phyloP scores from a whole-genome alignment of 1,284 basidiomycete genomes.

The Mycosarcoma mackinlayi region DNA sequence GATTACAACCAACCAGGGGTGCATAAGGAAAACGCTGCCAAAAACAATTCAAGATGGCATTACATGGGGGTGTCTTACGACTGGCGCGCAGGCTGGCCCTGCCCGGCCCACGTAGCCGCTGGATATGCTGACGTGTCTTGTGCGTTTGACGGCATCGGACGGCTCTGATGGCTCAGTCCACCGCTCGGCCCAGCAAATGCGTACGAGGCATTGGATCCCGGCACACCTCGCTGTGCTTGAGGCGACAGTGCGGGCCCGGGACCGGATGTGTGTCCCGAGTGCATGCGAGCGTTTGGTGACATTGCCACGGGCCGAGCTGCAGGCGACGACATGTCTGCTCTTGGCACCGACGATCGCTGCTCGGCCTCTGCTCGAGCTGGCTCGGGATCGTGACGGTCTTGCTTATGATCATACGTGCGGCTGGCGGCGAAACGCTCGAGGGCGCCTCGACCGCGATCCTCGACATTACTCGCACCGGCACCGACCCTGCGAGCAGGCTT shows the following conservation, averaged over 20 bases:
- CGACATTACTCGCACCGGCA: slow-evolving; percentile 5
- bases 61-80: background rate
- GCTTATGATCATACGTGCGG: slow-evolving; percentile 35
- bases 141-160: slow-evolving; percentile 14
- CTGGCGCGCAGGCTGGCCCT: slow-evolving; percentile 12
- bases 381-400: slow-evolving; percentile 45
- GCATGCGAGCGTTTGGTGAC: slow-evolving; percentile 31
- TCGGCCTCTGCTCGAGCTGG: slow-evolving; percentile 7
- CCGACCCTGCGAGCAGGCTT: slow-evolving; percentile 15
- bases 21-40: background rate
- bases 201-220: slow-evolving; percentile 29
- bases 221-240: slow-evolving; percentile 21
- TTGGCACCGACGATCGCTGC: slow-evolving; percentile 5
- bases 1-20: too few relatives aligned
- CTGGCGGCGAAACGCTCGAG: slow-evolving; percentile 44
- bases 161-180: slow-evolving; percentile 14
- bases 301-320: slow-evolving; percentile 11
- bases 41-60: too few relatives aligned
- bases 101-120: background rate
- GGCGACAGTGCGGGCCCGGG: slow-evolving; percentile 17
- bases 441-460: slow-evolving; percentile 29
- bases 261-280: slow-evolving; percentile 8
- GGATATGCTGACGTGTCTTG: slow-evolving; percentile 5
- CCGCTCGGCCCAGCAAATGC: slow-evolving; percentile 29
- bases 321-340: slow-evolving; percentile 8